Evolutionary conservation across 2,329 filamentous ascomycete genomes (phyloP).

Genomic region (Ceratocystiopsis brevicomis): DNA sequence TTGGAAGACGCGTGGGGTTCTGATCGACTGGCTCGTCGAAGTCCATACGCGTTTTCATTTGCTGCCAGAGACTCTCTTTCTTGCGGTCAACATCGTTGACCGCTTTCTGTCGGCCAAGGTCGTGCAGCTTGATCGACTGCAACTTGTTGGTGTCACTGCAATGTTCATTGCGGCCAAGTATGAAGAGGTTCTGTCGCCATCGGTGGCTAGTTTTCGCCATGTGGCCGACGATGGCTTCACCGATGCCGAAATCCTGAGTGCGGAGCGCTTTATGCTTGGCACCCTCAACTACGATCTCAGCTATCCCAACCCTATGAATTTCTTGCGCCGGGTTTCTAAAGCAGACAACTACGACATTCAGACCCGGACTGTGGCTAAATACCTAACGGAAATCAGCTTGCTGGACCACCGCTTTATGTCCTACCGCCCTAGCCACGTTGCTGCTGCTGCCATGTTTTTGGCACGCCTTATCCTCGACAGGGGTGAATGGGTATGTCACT

Average conservation of each 20-base stretch:
- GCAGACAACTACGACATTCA: slow-evolving; percentile 99
- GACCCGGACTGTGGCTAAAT: slow-evolving; percentile 91
- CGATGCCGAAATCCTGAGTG: slow-evolving; percentile 85
- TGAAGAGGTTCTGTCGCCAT: slow-evolving; percentile 90
- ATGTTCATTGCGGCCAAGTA: slow-evolving; percentile 99
- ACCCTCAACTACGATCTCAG: slow-evolving; percentile 92
- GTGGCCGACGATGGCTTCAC: slow-evolving; percentile 94
- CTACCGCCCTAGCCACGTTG: slow-evolving; percentile 75
- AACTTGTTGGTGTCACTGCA: slow-evolving; percentile 90
- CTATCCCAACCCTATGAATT: slow-evolving; percentile 99
- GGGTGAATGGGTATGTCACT: slow-evolving; percentile 62
- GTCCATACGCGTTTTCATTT: slow-evolving; percentile 94
- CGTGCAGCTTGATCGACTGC: slow-evolving; percentile 85
- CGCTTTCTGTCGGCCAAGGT: slow-evolving; percentile 92
- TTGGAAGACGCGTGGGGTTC: slow-evolving; percentile 96
- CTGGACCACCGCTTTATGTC: slow-evolving; percentile 87
- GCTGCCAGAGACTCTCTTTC: slow-evolving; percentile 86
- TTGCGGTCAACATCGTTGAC: slow-evolving; percentile 95
- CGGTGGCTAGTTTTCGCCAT: slow-evolving; percentile 91
- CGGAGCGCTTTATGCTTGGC: slow-evolving; percentile 84
- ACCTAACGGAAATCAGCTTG: slow-evolving; percentile 90
- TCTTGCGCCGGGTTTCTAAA: slow-evolving; percentile 94
- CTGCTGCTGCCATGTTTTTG: slow-evolving; percentile 88
- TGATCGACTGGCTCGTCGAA: slow-evolving; percentile 96
- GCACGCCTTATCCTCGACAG: slow-evolving; percentile 77